Percentiles rank a stretch among this genome's conserved stretches.
Evolutionary conservation across 441 rosid genomes (phyloP).

Genomic region (Adansonia madagascariensis): DNA sequence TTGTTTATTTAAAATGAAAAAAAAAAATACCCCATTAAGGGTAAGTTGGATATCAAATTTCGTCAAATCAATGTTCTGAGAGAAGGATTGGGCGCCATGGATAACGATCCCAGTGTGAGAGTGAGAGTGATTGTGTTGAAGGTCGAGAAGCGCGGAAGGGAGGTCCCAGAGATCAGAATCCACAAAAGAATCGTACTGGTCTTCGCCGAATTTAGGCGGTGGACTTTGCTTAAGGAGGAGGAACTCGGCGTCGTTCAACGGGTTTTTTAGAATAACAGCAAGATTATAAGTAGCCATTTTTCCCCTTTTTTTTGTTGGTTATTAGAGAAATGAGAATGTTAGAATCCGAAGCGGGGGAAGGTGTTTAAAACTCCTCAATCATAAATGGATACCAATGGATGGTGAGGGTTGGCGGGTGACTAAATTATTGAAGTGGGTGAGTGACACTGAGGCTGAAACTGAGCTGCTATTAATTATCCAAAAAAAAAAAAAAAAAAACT

Average conservation of each 20-base stretch:
- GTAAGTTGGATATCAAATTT: slow-evolving; percentile 50
- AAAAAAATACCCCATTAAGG: slow-evolving; percentile 45
- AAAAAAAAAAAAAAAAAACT: too few relatives aligned
- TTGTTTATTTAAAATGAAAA: not conserved
- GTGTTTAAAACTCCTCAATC: not conserved
- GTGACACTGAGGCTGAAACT: not conserved
- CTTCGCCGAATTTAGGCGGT: slow-evolving; percentile 59
- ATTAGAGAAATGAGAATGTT: not conserved
- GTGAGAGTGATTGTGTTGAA: slow-evolving; percentile 31
- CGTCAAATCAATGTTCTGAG: slow-evolving; percentile 41
- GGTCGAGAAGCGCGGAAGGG: slow-evolving; percentile 54
- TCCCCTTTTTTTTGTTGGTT: not conserved
- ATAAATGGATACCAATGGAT: not conserved
- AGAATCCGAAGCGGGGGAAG: not conserved
- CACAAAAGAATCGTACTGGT: slow-evolving; percentile 53
- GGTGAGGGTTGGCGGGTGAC: not conserved
- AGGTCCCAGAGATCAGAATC: slow-evolving; percentile 90
- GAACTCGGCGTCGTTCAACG: slow-evolving; percentile 42
- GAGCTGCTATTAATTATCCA: not conserved
- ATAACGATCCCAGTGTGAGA: slow-evolving; percentile 33
- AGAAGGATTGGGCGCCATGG: slow-evolving; percentile 40
- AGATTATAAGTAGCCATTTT: slow-evolving; percentile 56
- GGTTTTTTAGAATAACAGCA: slow-evolving; percentile 52
- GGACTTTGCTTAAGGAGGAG: slow-evolving; percentile 59
- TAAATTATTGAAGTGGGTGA: not conserved